Evolutionary conservation across 306 rosid species (phyloP).

Genomic region (Sindora glabra): DNA sequence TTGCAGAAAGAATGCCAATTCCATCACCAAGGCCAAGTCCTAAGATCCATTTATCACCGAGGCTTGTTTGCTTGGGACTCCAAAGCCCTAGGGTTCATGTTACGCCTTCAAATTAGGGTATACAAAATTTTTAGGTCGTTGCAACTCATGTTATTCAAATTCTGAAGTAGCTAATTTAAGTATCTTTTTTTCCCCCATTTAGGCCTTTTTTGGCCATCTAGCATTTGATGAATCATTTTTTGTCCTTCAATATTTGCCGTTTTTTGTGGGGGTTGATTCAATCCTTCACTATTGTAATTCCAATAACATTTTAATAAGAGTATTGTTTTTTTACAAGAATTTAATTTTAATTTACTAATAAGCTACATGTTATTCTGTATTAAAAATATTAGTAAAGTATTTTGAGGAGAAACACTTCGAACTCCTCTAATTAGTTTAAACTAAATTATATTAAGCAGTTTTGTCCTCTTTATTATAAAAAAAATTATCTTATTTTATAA

Average conservation of each 20-base stretch:
- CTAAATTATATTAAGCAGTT: too few relatives aligned
- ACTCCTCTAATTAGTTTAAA: too few relatives aligned
- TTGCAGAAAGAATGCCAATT: slow-evolving; percentile 25
- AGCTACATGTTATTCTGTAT: too few relatives aligned
- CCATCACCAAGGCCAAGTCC: slow-evolving; percentile 72
- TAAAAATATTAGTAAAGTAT: too few relatives aligned
- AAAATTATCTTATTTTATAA: too few relatives aligned
- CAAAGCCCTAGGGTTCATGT: slow-evolving; percentile 33
- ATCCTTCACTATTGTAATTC: slow-evolving; percentile 10
- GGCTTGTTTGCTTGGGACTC: slow-evolving; percentile 44
- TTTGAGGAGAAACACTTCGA: too few relatives aligned
- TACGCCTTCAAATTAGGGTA: background rate
- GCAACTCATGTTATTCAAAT: background rate
- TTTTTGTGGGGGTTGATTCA: background rate
- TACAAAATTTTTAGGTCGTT: background rate
- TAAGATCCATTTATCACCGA: slow-evolving; percentile 45
- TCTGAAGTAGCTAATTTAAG: slow-evolving; percentile 10
- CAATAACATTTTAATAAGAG: background rate
- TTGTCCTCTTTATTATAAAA: too few relatives aligned
- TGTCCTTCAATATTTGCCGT: background rate
- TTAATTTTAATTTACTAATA: too few relatives aligned
- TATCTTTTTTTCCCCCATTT: slow-evolving; percentile 1
- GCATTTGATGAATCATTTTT: slow-evolving; percentile 9
- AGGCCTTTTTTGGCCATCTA: background rate
- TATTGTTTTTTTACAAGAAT: too few relatives aligned